A percentile compares a stretch with the other conserved stretches of the same genome.
Conservation (phyloP, 768 basidiomycete species). For the Pulveroboletus sp. region DNA sequence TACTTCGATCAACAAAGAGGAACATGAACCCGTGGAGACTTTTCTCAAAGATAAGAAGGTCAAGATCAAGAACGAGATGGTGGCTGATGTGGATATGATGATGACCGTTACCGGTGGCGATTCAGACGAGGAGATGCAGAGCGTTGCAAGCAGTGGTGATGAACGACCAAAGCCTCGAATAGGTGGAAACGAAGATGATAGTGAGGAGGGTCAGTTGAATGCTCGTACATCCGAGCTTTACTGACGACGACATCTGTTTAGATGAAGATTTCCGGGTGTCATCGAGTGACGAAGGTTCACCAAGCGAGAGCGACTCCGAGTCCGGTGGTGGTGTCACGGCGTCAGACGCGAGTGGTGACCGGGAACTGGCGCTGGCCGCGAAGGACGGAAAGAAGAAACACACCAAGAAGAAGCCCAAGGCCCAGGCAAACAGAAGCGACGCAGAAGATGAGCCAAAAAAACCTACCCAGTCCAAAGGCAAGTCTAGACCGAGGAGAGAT, state of each 20-base stretch:
- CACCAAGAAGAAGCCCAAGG: slow-evolving; percentile 42
- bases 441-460: slow-evolving; percentile 45
- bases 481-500: slow-evolving; percentile 38
- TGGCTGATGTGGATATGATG: slow-evolving; percentile 78
- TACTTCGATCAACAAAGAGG: slow-evolving; percentile 93
- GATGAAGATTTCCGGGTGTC: slow-evolving; percentile 92
- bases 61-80: slow-evolving; percentile 92
- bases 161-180: slow-evolving; percentile 49
- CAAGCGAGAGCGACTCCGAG: slow-evolving; percentile 65
- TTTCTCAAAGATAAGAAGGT: slow-evolving; percentile 91
- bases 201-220: slow-evolving; percentile 54
- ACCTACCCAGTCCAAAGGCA: slow-evolving; percentile 38
- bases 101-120: slow-evolving; percentile 59
- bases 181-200: slow-evolving; percentile 64
- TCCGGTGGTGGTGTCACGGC: slow-evolving; percentile 68
- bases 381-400: slow-evolving; percentile 35
- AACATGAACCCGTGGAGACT: slow-evolving; percentile 78
- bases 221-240: neutral
- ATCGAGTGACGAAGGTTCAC: slow-evolving; percentile 83
- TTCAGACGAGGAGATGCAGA: slow-evolving; percentile 82
- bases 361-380: slow-evolving; percentile 45
- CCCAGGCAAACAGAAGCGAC: slow-evolving; percentile 39
- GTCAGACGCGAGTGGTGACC: slow-evolving; percentile 81
- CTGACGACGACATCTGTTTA: slow-evolving; percentile 25
- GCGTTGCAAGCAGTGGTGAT: slow-evolving; percentile 66